A percentile compares a stretch with the other conserved stretches of the same genome.
phyloP scores from a whole-genome alignment of 495 filamentous ascomycete genomes.

The Penicillium pulvis region DNA sequence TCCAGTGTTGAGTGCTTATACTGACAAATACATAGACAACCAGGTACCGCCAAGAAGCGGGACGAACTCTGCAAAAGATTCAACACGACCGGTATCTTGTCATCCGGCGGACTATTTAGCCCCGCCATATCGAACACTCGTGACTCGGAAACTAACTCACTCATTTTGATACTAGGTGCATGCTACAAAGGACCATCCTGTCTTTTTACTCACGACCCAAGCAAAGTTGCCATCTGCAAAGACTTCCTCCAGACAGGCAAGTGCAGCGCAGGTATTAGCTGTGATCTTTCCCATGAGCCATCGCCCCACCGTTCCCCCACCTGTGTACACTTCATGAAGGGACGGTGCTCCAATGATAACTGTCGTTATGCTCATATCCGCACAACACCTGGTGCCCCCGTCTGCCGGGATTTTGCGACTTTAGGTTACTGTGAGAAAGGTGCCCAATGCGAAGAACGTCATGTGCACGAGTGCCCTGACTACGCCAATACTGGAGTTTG shows the following conservation, averaged over 20 bases:
- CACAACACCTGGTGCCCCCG: constrained; percentile 76
- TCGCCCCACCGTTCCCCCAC: constrained; percentile 82
- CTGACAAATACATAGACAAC: constrained; percentile 38
- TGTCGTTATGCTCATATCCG: constrained; percentile 90
- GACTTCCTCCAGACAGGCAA: constrained; percentile 77
- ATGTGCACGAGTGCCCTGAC: constrained; percentile 90
- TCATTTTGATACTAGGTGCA: constrained; percentile 59
- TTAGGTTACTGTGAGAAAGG: constrained; percentile 93
- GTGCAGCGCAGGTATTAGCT: constrained; percentile 77
- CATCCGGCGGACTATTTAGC: constrained; percentile 26
- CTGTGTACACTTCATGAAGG: constrained; percentile 88
- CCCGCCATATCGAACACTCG: constrained; percentile 8
- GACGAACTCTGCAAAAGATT: constrained; percentile 85
- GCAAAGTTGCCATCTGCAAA: constrained; percentile 90
- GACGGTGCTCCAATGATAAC: constrained; percentile 83
- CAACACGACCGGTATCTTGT: constrained; percentile 80
- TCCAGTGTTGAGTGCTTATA: not conserved
- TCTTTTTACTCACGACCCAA: constrained; percentile 80
- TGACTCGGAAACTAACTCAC: constrained; percentile 22
- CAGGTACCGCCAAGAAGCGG: constrained; percentile 64
- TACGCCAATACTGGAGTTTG: constrained; percentile 90
- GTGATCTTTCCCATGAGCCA: constrained; percentile 91
- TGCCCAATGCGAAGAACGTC: constrained; percentile 73
- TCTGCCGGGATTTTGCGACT: constrained; percentile 82
- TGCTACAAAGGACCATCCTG: constrained; percentile 81